Percentiles rank a stretch among this genome's conserved stretches.
phyloP scores from a whole-genome alignment of 2,329 filamentous ascomycete genomes.

The Microdochium paspali region DNA sequence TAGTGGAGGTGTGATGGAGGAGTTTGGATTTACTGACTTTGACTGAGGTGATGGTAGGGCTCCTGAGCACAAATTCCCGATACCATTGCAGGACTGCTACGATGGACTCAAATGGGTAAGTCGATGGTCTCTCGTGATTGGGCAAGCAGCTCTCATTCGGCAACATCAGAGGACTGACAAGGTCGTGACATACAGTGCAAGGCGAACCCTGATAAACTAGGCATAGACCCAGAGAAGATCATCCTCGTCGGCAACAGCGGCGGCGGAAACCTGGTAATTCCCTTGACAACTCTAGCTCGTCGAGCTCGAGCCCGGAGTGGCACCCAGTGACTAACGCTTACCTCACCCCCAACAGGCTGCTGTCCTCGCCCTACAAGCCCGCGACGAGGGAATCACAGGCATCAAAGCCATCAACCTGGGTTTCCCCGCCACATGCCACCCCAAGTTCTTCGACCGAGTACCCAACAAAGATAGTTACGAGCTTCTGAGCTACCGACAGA shows the following conservation, averaged over 20 bases:
- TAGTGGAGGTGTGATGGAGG: too few relatives aligned
- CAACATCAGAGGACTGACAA: neutral
- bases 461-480: conserved; percentile 14
- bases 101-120: conserved; percentile 33
- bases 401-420: conserved; percentile 22
- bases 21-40: too few relatives aligned
- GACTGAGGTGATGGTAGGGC: neutral
- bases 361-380: conserved; percentile 17
- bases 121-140: neutral
- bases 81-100: conserved; percentile 38
- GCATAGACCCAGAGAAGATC: conserved; percentile 24
- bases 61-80: conserved; percentile 39
- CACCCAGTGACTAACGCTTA: too few relatives aligned
- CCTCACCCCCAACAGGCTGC: conserved; percentile 13
- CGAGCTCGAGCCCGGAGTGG: too few relatives aligned
- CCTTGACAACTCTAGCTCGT: too few relatives aligned
- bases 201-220: conserved; percentile 29
- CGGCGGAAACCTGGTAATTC: conserved; percentile 33
- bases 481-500: conserved; percentile 23
- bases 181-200: conserved; percentile 23
- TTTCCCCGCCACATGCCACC: conserved; percentile 25
- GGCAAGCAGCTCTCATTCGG: too few relatives aligned
- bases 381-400: conserved; percentile 19
- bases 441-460: conserved; percentile 19
- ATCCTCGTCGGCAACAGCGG: conserved; percentile 39